These are phyloP conservation scores for Geosiphon pyriformis DNA, from an alignment of 192 early-diverging fungal genomes.

Conservation along the genomic window DNA sequence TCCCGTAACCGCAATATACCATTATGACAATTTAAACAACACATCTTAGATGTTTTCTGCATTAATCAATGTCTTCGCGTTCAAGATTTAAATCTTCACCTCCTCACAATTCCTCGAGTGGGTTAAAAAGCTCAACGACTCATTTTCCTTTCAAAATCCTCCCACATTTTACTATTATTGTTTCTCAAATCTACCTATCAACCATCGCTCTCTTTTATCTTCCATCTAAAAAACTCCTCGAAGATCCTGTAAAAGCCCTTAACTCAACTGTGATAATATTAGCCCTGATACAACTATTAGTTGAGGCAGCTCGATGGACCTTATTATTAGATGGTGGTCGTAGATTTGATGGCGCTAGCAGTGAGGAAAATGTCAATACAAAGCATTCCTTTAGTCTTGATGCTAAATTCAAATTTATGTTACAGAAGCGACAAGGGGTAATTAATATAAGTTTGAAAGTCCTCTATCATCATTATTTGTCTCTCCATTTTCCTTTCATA, in stretches of 20 bases:
- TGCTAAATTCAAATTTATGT: neutral
- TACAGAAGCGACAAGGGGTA: conserved; percentile 3
- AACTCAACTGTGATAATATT: neutral
- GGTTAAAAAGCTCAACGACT: neutral
- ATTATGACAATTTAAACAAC: no score
- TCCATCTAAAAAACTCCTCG: conserved; percentile 5
- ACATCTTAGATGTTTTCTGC: no score
- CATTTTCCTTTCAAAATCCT: neutral
- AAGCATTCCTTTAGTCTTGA: neutral
- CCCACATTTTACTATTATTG: conserved; percentile 6
- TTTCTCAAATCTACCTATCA: conserved; percentile 5
- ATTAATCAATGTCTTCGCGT: neutral
- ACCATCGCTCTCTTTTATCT: conserved; percentile 8
- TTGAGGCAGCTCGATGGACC: conserved; percentile 12
- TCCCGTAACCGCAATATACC: no score
- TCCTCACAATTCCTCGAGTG: neutral
- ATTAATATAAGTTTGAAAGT: conserved; percentile 2
- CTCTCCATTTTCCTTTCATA: neutral
- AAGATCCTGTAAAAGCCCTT: conserved; percentile 14
- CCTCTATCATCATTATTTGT: neutral
- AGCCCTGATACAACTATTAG: conserved; percentile 10
- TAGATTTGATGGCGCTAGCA: neutral
- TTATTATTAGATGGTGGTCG: conserved; percentile 3
- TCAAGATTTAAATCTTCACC: neutral
- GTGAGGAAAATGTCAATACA: neutral